Base-by-base conservation (phyloP, 139 green algal genomes). In the Micractinium conductrix region DNA sequence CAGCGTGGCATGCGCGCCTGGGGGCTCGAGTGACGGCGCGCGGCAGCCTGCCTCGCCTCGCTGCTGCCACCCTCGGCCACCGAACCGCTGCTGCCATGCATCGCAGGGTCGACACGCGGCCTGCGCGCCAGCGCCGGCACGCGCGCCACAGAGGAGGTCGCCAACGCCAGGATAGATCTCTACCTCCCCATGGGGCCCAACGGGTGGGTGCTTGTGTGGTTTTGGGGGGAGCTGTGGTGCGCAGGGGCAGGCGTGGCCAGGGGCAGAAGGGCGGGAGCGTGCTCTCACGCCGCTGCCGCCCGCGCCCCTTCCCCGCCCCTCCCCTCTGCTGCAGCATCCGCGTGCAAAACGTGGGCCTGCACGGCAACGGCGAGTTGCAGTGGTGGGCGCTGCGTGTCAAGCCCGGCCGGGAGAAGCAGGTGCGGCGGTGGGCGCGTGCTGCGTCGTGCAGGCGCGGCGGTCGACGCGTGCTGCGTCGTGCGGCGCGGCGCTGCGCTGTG, bases 351-450 rank as follows among this genome's bases (percentile, higher is more conserved):
- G 42, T 50, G 8, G 76, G 76, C 8, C 76, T 82, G 76, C 76
- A 82, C 58, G 76, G 76, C 55, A 72, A 72, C 6, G 76, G 76
- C 38, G 58, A 82, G 55, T 14, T 58, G 76, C 62, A 71, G 22
- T 82, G 76, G 76, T 82, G 76, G 76, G 58, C 76, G 26, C 62
- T 82, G 38, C 9, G 12, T 10, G 62, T 82, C 22, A 72, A 72
- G 76, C 37, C 76, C 21, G 76, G 76, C 12, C 76, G 58, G 2
- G 76, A 82, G 76, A 82, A 72, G 50, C 48, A 81, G 50, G 75
- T 81, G 75, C 38, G 37, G 35, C 19, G 68, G 22, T 38, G 48
- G 37, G 17, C n/a, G 10, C 3, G 30, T 19, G 62, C 62, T 40
- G 62, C 60, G 2, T 14, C 48, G 48, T 58, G 48, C 48, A 58